Conservation (phyloP, 1,284 basidiomycete species). For the Papiliotrema laurentii region DNA sequence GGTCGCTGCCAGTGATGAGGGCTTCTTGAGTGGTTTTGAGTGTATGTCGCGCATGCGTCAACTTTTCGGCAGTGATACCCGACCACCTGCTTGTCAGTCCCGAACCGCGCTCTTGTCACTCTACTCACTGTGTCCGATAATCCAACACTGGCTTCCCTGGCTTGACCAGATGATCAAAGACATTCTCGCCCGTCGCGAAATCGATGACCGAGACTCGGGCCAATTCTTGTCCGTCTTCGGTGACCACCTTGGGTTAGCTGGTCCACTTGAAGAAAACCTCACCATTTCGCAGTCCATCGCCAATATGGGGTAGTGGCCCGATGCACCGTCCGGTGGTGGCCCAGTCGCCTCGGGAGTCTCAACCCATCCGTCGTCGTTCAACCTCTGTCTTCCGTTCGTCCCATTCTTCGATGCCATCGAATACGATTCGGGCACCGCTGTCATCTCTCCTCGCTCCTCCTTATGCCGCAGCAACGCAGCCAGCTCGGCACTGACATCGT, state of each 20-base stretch:
- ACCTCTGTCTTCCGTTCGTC: neutral
- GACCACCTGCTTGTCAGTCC: constrained; percentile 62
- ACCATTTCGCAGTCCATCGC: constrained; percentile 93
- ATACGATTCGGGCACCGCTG: neutral
- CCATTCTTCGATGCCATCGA: neutral
- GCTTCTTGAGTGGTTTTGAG: constrained; percentile 69
- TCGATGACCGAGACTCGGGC: constrained; percentile 79
- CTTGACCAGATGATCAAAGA: constrained; percentile 83
- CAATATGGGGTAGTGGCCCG: constrained; percentile 37
- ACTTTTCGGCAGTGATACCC: constrained; percentile 73
- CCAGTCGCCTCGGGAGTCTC: constrained; percentile 61
- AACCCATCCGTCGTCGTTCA: constrained; percentile 52
- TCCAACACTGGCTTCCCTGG: constrained; percentile 74
- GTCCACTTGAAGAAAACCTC: constrained; percentile 20
- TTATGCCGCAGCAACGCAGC: constrained; percentile 4
- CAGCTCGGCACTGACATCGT: constrained; percentile 4
- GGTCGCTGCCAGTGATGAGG: constrained; percentile 55
- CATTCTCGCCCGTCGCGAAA: constrained; percentile 60
- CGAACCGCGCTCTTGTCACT: neutral
- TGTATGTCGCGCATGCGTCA: constrained; percentile 66
- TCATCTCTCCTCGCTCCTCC: neutral
- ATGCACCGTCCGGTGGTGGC: constrained; percentile 25
- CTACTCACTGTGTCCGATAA: constrained; percentile 74
- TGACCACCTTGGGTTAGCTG: constrained; percentile 38
- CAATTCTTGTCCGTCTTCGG: constrained; percentile 79